Base-by-base conservation (phyloP, 805 yeast species). In the Metschnikowia colocasiae region DNA sequence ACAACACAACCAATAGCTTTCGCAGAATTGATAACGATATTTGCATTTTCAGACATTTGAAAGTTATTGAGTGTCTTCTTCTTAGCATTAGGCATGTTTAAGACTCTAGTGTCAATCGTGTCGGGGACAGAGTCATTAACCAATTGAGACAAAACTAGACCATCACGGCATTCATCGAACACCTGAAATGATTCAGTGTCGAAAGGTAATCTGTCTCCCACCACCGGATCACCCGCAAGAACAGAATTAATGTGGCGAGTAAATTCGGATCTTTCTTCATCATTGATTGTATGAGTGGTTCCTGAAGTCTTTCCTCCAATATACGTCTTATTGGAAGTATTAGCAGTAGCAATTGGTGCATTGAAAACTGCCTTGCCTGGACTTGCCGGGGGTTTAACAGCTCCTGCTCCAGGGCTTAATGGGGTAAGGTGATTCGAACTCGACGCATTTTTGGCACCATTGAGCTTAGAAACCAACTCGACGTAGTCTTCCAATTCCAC, bases 1-100 rank as follows among this genome's bases (percentile, higher is more conserved):
- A 94, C 98, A 48, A 94, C 87, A 76, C 97, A 92, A 18, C 99
- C 99, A 69, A 94, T 94, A 45, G 98, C 99, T 72, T 94, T 94
- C 26, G 99, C 99, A 2, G 99, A 94, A 68, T 94, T 94, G 69
- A 94, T 88, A 32, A 94, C 98, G 56, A 94, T 91, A 70, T 94
- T 94, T 45, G 98, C 97, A 69, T 94, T 94, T 72, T 94, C 99
- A 55, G 87, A 80, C 83, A 95, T 92, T 55, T 91, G 94, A 76
- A 94, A 94, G 63, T 89, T 88, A 75, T 94, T 94, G 64, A 94
- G 78, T 15, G 79, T 69, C 69, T 88, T 91, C 50, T 85, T 86
- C 57, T 78, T 78, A 13, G 64, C 63, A 65, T 85, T 86, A 22
- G 98, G 95, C 65, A 83, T 74, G 68, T 94, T 94, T 63, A 94